These are phyloP conservation scores for Aspergillus fumigatus DNA, from an alignment of 2,329 filamentous ascomycete species.

Conservation along the genomic window DNA sequence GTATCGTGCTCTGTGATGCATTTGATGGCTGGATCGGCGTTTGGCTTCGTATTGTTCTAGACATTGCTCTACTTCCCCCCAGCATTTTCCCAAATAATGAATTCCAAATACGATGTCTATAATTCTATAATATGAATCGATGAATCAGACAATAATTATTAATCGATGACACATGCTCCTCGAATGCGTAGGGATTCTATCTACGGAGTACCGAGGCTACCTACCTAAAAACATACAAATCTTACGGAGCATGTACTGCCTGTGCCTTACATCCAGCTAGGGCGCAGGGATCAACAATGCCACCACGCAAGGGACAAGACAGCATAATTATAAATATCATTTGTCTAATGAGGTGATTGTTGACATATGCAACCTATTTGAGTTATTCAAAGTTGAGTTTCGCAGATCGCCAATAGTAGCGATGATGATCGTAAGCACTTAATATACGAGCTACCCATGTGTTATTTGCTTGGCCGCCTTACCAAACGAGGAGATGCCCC, in stretches of 20 bases:
- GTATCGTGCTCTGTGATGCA: background rate
- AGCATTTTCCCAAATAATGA: background rate
- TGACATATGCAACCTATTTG: background rate
- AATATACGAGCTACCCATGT: background rate
- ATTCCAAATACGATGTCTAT: background rate
- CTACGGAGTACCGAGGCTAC: background rate
- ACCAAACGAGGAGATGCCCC: background rate
- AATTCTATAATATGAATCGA: background rate
- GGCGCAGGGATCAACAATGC: background rate
- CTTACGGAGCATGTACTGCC: too few species aligned
- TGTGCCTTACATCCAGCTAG: background rate
- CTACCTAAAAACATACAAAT: too few species aligned
- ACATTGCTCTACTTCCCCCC: background rate
- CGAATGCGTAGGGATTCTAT: background rate
- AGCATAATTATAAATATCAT: too few species aligned
- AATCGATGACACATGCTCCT: background rate
- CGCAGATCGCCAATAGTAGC: background rate
- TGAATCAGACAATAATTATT: background rate
- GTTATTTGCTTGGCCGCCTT: background rate
- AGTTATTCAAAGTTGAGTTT: background rate
- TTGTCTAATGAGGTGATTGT: background rate
- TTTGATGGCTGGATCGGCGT: background rate
- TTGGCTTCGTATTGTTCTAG: background rate
- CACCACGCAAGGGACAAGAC: background rate
- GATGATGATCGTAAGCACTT: background rate